These are phyloP conservation scores for Xylaria sp. DNA, from an alignment of 2,329 filamentous ascomycete species.

Conservation along the genomic window DNA sequence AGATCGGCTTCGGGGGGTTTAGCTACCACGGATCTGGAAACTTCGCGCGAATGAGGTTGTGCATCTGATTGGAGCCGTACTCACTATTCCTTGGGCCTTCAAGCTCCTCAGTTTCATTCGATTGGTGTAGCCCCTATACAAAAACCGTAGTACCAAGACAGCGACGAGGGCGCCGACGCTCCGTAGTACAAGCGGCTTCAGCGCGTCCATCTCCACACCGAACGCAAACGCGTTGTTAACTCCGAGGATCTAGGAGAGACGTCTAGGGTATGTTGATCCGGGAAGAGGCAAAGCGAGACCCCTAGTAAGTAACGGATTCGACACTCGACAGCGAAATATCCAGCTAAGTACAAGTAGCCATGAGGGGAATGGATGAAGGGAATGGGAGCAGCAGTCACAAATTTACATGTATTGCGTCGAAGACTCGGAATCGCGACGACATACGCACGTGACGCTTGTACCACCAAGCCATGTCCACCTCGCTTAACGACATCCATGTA, in stretches of 20 bases:
- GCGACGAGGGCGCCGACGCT: conserved; percentile 23
- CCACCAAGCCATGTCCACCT: no score
- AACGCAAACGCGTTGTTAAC: background rate
- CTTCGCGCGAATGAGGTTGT: background rate
- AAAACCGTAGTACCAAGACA: conserved; percentile 21
- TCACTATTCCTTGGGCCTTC: conserved; percentile 33
- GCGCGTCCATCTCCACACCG: background rate
- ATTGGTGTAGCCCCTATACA: conserved; percentile 29
- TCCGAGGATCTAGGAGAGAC: background rate
- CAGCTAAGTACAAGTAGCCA: no score
- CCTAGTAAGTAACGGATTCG: no score
- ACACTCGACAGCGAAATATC: no score
- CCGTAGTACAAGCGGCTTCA: conserved; percentile 17
- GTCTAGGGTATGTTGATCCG: no score
- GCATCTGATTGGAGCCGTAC: conserved; percentile 5
- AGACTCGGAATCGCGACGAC: no score
- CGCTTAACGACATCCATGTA: no score
- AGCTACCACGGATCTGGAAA: conserved; percentile 6
- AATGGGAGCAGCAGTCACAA: no score
- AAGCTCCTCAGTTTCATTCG: conserved; percentile 25
- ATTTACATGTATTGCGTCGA: no score
- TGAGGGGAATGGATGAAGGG: no score
- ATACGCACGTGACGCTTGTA: no score
- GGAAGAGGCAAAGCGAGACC: no score
- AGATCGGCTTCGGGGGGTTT: conserved; percentile 27